Evolutionary conservation across 2,329 filamentous ascomycete species (phyloP), one percentile per base, ranked within the genome.

Genomic region (Paecilomyces dactylethromorphus): DNA sequence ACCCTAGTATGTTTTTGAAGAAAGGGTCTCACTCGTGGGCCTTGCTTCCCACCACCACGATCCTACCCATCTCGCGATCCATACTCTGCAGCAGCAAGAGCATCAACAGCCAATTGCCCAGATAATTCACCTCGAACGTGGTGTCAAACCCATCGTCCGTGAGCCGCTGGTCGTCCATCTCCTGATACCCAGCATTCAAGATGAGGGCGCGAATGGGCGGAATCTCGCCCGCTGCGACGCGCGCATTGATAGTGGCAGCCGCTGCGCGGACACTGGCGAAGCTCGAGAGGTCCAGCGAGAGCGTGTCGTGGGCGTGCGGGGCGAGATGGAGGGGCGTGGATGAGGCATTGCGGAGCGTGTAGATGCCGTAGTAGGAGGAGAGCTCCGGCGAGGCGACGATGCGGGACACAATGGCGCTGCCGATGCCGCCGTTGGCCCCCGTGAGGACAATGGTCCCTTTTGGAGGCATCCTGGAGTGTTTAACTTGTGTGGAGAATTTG

Each of bases 171-270:
- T 56, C 56, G 2, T 54, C 53, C 49, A 58, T 54, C 60, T 72
- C 68, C 31, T 66, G 61, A 56, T 58, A 69, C 2, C 60, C 71
- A 1, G 70, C 70, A 50, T 69, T 71, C 24, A 79, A 69, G 11
- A 79, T 71, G 3, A 80, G 65, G 1, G 68, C 74, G 15, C 69
- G 69, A 56, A 79, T 76, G 0, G 69, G 75, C 6, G 76, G 74
- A 24, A 78, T 63, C 1, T 69, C 62, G n/a, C 71, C 71, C 15
- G 60, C 59, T 3, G 69, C 61, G 35, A 64, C 58, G 32, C 60
- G 53, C 6, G 35, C 59, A 54, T 67, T 66, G 56, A 67, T 64
- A 24, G 29, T 52, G 6, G 53, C 56, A 4, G 65, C 62, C 6
- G 61, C 58, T 10, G 32, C 3, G 7, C 65, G 63, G 15, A 66